phyloP scores from a whole-genome alignment of 202 grass and related monocot genomes.

The Elaeis oleifera region DNA sequence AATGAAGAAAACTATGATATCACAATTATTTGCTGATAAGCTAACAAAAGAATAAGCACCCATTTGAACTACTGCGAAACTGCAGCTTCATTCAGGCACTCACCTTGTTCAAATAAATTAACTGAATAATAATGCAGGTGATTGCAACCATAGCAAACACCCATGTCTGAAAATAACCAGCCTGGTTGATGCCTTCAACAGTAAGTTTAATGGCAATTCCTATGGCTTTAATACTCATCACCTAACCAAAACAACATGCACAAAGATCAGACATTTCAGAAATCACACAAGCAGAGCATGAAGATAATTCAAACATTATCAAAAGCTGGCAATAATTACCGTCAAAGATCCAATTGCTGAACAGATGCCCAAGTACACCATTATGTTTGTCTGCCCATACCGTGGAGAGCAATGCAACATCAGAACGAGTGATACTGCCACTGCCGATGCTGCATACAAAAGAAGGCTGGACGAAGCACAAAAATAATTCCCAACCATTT shows the following conservation, averaged over 20 bases:
- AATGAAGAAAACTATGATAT: too few species aligned
- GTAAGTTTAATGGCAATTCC: slow-evolving; percentile 92
- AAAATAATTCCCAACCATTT: too few species aligned
- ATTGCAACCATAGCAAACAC: slow-evolving; percentile 69
- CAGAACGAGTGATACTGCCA: slow-evolving; percentile 64
- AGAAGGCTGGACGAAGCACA: slow-evolving; percentile 44
- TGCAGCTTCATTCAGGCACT: not conserved
- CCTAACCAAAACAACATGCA: slow-evolving; percentile 37
- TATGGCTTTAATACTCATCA: slow-evolving; percentile 97
- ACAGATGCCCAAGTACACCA: slow-evolving; percentile 91
- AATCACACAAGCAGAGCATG: slow-evolving; percentile 4
- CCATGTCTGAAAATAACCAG: slow-evolving; percentile 85
- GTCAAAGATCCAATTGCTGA: slow-evolving; percentile 84
- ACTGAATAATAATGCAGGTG: slow-evolving; percentile 78
- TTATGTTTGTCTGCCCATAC: slow-evolving; percentile 84
- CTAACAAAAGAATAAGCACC: too few species aligned
- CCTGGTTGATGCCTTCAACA: slow-evolving; percentile 80
- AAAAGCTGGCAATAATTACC: slow-evolving; percentile 30
- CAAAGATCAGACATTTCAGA: slow-evolving; percentile 2
- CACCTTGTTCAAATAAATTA: slow-evolving; percentile 98
- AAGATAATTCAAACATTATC: not conserved
- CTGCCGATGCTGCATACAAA: slow-evolving; percentile 57
- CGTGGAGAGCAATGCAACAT: slow-evolving; percentile 73
- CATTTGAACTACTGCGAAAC: too few species aligned
- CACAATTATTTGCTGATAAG: too few species aligned